Evolutionary conservation across 306 rosid genomes (phyloP).

Genomic region (Elaeagnus macrophylla): DNA sequence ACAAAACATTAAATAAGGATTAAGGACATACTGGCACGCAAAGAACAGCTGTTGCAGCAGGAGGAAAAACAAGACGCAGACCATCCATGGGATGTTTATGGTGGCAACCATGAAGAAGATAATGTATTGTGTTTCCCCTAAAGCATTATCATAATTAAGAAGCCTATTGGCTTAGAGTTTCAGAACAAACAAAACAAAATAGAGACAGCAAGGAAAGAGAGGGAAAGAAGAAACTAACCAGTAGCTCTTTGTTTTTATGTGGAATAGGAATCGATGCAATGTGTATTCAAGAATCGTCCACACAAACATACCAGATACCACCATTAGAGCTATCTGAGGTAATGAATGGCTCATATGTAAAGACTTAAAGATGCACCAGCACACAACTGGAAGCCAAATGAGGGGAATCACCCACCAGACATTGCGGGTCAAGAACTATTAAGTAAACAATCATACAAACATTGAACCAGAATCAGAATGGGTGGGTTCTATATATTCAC

Average conservation of each 20-base stretch:
- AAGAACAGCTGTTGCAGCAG: slow-evolving; percentile 74
- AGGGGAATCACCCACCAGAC: slow-evolving; percentile 94
- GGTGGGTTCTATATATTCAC: not conserved
- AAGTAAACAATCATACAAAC: too few species aligned
- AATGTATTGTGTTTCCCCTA: slow-evolving; percentile 85
- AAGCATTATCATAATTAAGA: slow-evolving; percentile 16
- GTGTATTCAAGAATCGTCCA: slow-evolving; percentile 84
- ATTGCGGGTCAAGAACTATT: slow-evolving; percentile 77
- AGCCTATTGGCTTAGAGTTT: not conserved
- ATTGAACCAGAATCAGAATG: too few species aligned
- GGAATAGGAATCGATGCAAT: slow-evolving; percentile 87
- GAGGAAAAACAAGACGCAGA: slow-evolving; percentile 93
- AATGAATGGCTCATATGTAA: slow-evolving; percentile 53
- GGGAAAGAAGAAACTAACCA: slow-evolving; percentile 45
- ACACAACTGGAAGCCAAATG: slow-evolving; percentile 86
- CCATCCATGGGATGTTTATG: slow-evolving; percentile 99
- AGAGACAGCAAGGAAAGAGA: not conserved
- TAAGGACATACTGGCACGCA: slow-evolving; percentile 50
- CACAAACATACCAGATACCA: slow-evolving; percentile 44
- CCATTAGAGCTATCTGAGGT: slow-evolving; percentile 42
- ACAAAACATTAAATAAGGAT: slow-evolving; percentile 1
- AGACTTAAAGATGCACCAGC: slow-evolving; percentile 49
- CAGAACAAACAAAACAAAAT: not conserved
- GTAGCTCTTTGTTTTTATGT: slow-evolving; percentile 77
- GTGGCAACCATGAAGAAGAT: slow-evolving; percentile 96